Evolutionary conservation across 306 rosid genomes (phyloP), one percentile per base, ranked within the genome.

Genomic region (Pyrus communis): DNA sequence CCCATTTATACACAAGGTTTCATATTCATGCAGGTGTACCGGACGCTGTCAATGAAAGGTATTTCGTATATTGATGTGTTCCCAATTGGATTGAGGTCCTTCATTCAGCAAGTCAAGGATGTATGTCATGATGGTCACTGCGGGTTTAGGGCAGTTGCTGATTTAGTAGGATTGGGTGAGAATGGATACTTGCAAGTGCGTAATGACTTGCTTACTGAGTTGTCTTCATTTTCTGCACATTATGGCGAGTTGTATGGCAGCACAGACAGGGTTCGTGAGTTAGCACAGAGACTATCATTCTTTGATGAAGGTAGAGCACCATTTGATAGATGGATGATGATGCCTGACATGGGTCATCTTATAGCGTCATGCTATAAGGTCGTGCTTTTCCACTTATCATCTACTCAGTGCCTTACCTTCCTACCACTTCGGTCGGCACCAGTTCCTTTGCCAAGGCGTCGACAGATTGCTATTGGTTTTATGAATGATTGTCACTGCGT

Each of bases 291-390:
- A 33, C 64, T 71, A n/a, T 71, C 75, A 33, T 71, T 55, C 49
- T 55, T 55, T 17, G 61, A 55, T 55, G 75, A 71, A n/a, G 75
- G 66, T 55, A 55, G 52, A 71, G 51, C 65, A 11, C 66, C 75
- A 11, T 55, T 71, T 13, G 65, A 55, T 43, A 71, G 75, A 71
- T 55, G 75, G 31, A 71, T 71, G 75, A 33, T n/a, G 10, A 71
- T 71, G 75, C 75, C 75, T 33, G 75, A 71, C 51, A 71, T 71
- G 75, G 75, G 75, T 71, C 66, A 71, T 71, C 75, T 71, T 27
- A 71, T 71, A 71, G 75, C 75, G 1, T 71, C 75, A 35, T 71
- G 75, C 30, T 71, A 71, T 71, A 71, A 71, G 52, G 45, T 55
- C 1, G 75, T 71, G 43, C 75, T 71, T 25, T 54, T 71, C 75